A percentile compares a stretch with the other conserved stretches of the same genome.
These are phyloP conservation scores for Venturia carpophila DNA, from an alignment of 2,329 filamentous ascomycete genomes.

Conservation along the genomic window DNA sequence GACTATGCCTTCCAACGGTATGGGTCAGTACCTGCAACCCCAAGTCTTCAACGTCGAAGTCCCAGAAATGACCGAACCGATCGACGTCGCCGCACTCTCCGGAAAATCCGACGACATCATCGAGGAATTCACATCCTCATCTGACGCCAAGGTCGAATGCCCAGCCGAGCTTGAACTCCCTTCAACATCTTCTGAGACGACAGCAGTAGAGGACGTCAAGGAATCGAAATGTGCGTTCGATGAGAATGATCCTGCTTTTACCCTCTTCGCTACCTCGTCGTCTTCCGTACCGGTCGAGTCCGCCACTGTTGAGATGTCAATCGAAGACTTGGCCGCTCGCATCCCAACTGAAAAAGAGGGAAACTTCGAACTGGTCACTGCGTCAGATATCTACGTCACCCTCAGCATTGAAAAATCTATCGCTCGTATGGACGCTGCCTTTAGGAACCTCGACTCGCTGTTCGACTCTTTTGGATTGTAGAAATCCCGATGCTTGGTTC, in stretches of 20 bases:
- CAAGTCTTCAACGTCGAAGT: constrained; percentile 71
- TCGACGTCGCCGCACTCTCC: constrained; percentile 53
- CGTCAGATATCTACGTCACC: not conserved
- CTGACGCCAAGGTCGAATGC: constrained; percentile 43
- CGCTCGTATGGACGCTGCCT: constrained; percentile 15
- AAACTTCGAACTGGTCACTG: constrained; percentile 15
- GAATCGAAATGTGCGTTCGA: constrained; percentile 44
- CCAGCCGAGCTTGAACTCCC: constrained; percentile 40
- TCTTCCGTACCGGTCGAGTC: constrained; percentile 27
- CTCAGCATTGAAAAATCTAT: constrained; percentile 1
- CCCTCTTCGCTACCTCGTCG: constrained; percentile 48
- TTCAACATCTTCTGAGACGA: constrained; percentile 23
- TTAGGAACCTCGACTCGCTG: not conserved
- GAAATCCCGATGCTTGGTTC: not conserved
- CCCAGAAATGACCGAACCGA: constrained; percentile 55
- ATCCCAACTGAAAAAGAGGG: constrained; percentile 56
- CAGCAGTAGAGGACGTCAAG: constrained; percentile 21
- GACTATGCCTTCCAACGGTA: constrained; percentile 43
- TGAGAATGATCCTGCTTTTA: constrained; percentile 54
- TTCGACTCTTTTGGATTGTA: constrained; percentile 6
- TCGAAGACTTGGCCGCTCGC: constrained; percentile 35
- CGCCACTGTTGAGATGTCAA: constrained; percentile 29
- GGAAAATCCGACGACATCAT: constrained; percentile 52
- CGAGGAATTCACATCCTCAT: constrained; percentile 25
- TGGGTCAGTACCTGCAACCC: constrained; percentile 45